Conservation (phyloP, 169 alveolate genomes). For the Plasmodium gonderi region DNA sequence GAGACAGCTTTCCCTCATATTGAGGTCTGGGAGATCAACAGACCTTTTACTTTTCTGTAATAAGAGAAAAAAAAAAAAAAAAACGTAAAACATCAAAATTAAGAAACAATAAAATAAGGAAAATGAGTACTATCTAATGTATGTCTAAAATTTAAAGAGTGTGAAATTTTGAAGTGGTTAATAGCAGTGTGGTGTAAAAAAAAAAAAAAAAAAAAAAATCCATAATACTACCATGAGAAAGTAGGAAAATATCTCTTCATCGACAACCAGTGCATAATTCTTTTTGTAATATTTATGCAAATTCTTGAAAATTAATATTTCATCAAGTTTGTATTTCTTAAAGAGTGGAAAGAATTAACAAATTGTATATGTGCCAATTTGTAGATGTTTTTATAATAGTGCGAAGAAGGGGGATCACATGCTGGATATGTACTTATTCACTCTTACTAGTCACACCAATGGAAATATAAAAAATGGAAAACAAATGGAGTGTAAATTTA, state of each 20-base stretch:
- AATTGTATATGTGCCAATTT: not conserved
- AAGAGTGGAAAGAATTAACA: not conserved
- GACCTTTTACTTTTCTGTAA: constrained; percentile 29
- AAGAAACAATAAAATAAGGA: not conserved
- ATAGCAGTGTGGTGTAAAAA: not conserved
- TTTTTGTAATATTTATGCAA: constrained; percentile 17
- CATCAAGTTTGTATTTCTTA: constrained; percentile 56
- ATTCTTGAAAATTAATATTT: constrained; percentile 46
- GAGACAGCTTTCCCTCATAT: not conserved
- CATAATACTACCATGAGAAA: constrained; percentile 33
- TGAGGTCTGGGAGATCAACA: not conserved
- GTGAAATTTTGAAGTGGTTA: not conserved
- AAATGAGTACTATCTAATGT: not conserved
- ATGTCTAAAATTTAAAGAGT: not conserved
- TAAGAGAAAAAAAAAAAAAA: not conserved
- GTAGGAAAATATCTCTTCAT: constrained; percentile 23
- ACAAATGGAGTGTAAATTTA: not conserved
- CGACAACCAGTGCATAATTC: constrained; percentile 21
- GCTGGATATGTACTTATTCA: not conserved
- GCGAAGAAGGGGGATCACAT: not conserved
- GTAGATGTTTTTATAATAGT: not conserved
- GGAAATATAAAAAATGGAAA: not conserved
- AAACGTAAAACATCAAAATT: not conserved
- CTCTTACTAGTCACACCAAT: not conserved
- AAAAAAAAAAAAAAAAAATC: not conserved